phyloP scores from a whole-genome alignment of 2,329 filamentous ascomycete species.

The Aspergillus fumigatiaffinis region DNA sequence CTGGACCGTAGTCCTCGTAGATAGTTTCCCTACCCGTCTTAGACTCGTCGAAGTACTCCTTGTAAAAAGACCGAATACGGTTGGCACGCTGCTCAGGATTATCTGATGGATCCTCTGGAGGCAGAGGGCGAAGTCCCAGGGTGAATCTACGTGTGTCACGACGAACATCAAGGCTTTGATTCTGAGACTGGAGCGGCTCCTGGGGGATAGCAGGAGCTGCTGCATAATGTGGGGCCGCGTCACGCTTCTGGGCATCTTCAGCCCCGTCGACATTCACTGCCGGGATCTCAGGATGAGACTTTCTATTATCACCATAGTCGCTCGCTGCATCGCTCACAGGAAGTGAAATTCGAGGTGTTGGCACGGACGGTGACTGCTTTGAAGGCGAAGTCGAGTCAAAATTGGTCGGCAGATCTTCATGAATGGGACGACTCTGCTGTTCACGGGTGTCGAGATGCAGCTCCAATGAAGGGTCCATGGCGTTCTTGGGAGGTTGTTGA shows the following conservation, averaged over 20 bases:
- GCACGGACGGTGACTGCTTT: constrained; percentile 15
- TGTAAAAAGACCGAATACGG: constrained; percentile 97
- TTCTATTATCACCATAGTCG: constrained; percentile 54
- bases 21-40: constrained; percentile 56
- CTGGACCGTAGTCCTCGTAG: constrained; percentile 71
- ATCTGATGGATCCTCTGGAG: constrained; percentile 79
- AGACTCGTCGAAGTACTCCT: constrained; percentile 95
- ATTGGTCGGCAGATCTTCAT: constrained; percentile 13
- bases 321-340: constrained; percentile 49
- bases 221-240: constrained; percentile 9
- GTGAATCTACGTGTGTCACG: constrained; percentile 51
- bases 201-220: constrained; percentile 21
- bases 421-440: constrained; percentile 19
- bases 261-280: constrained; percentile 27
- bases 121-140: constrained; percentile 73
- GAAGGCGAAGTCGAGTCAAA: constrained; percentile 11
- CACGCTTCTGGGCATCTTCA: constrained; percentile 18
- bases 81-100: constrained; percentile 94
- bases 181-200: constrained; percentile 21
- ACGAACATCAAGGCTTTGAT: constrained; percentile 23
- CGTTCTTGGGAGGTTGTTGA: constrained; percentile 5
- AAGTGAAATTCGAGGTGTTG: constrained; percentile 35
- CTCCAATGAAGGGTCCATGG: constrained; percentile 9
- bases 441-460: constrained; percentile 20
- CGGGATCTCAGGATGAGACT: constrained; percentile 44